Evolutionary conservation across 2,329 filamentous ascomycete genomes (phyloP), one percentile per base, ranked within the genome.

Genomic region (Neofusicoccum laricinum): DNA sequence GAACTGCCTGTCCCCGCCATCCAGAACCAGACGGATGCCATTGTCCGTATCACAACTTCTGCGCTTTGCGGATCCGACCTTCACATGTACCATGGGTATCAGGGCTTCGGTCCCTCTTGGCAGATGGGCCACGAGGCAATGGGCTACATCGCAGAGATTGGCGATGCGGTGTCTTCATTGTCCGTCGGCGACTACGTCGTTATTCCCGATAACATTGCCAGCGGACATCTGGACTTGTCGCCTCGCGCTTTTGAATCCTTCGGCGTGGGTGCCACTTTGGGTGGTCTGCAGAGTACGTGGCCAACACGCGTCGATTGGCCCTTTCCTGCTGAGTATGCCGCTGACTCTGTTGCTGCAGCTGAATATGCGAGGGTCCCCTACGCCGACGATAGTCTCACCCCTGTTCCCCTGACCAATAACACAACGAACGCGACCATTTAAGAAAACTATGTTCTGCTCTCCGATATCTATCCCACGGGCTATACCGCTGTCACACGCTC

Each of bases 401-500:
- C 53, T 4, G 19, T 32, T 10, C 53, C 53, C 14, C 25, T 61
- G 15, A 61, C 43, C 2, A 25, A 15, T 15, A n/a, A 58, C 6
- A 63, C 48, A 0, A 48, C 59, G 6, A 66, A 40, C 30, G 11
- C 32, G 15, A 25, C 50, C 25, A 61, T 59, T 8, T 34, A 55
- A 30, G 19, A 51, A 8, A 55, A 76, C 57, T 74, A 71, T 30
- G 46, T 76, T 3, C 65, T 71, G 8, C 15, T 76, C 2, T 68
- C 70, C 1, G 77, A 80, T 63, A 78, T 80, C 51, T 78, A 79
- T 66, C 66, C 73, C 14, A 79, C 77, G 0, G 78, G 70, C 4
- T 81, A 78, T 78, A 66, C 71, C 45, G 76, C 71, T 2, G 65
- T 81, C 4, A 68, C 70, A n/a, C 71, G 72, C 64, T 71, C 76